Conservation (phyloP, 1,284 basidiomycete genomes). For the Ceratobasidium sp. region DNA sequence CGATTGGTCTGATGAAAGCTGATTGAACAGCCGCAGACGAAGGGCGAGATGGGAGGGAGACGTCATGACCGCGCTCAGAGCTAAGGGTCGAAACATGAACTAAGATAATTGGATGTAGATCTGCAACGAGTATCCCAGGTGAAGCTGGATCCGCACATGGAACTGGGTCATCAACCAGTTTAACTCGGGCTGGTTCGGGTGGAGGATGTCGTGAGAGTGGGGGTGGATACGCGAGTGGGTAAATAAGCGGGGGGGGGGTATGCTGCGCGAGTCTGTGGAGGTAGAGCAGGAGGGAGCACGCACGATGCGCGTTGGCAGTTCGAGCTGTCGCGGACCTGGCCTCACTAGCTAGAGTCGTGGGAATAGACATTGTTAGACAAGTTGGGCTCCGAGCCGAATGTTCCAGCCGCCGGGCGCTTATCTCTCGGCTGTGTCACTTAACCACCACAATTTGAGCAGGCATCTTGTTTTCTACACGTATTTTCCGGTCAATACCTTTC, state of each 20-base stretch:
- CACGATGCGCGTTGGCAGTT: background rate
- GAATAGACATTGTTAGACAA: too few species aligned
- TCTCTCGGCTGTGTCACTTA: too few species aligned
- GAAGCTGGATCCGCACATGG: background rate
- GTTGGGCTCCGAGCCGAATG: too few species aligned
- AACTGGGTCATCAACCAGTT: constrained; percentile 27
- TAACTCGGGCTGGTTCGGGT: constrained; percentile 15
- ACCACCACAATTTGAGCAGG: too few species aligned
- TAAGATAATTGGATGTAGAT: constrained; percentile 1
- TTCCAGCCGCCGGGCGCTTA: too few species aligned
- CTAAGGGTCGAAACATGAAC: background rate
- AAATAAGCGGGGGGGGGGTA: background rate
- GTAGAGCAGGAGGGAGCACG: background rate
- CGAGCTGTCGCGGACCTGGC: background rate
- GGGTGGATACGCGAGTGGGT: background rate
- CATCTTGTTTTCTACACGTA: too few species aligned
- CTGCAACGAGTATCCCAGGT: background rate
- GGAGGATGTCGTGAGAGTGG: too few species aligned
- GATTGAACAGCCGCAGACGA: background rate
- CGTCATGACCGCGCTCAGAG: background rate
- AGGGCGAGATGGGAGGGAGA: background rate
- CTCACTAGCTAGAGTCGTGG: constrained; percentile 18
- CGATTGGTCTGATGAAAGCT: background rate
- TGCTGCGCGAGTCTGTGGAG: background rate
- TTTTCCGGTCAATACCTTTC: too few species aligned